phyloP scores from a whole-genome alignment of 2,329 filamentous ascomycete species.

The Zymoseptoria pseudotritici region DNA sequence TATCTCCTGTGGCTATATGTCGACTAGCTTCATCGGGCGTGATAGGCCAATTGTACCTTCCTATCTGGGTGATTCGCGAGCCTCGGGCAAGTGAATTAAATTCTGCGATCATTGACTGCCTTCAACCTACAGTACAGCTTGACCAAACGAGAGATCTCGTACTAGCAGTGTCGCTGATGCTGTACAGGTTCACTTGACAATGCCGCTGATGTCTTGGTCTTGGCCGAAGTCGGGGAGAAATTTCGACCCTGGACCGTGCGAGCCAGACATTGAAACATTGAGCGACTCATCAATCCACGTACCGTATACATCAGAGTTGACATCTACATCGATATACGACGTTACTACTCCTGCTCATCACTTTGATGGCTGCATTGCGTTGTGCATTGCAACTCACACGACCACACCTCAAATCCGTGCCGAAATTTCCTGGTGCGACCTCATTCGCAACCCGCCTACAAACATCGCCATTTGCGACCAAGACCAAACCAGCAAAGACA shows the following conservation, averaged over 20 bases:
- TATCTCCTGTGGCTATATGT: too few relatives aligned
- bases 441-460: not conserved
- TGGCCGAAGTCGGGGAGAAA: not conserved
- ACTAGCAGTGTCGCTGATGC: too few relatives aligned
- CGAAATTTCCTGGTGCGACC: not conserved
- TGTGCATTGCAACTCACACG: not conserved
- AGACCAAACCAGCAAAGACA: not conserved
- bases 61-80: too few relatives aligned
- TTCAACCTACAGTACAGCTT: too few relatives aligned
- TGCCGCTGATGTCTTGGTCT: not conserved
- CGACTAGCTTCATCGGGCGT: too few relatives aligned
- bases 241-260: not conserved
- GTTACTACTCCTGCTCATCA: not conserved
- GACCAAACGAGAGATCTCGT: too few relatives aligned
- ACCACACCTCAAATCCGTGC: not conserved
- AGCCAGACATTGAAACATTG: not conserved
- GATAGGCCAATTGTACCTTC: too few relatives aligned
- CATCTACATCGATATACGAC: not conserved
- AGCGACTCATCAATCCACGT: not conserved
- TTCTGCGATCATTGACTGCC: too few relatives aligned
- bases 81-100: too few relatives aligned
- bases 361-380: conserved; percentile 1
- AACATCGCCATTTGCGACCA: conserved; percentile 4
- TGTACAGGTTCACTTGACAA: not conserved
- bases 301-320: not conserved